Base-by-base conservation (phyloP, 805 yeast species). In the Lipomyces starkeyi region DNA sequence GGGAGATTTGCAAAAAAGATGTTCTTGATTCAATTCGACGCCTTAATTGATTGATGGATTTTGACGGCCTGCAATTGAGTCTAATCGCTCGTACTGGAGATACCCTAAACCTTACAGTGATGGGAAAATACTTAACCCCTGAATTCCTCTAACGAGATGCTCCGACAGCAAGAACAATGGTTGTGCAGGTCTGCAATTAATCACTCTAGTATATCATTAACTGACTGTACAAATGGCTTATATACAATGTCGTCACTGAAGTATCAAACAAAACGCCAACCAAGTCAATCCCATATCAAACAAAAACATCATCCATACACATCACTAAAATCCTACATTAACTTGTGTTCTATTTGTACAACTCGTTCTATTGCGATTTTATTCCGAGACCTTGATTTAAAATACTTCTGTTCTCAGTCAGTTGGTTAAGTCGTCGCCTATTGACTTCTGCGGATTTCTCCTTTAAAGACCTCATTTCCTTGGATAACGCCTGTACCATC, bases 391-490 rank as follows among this genome's bases (percentile, higher is more conserved):
- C 20, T 17, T 43, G 20, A n/a, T 17, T 43, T 43, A 17, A 43
- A 11, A 37, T 14, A 14, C 17, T 37, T 37, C 60, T 17, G 40
- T 17, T 54, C 27, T 37, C 59, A 13, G 59, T 61, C 40, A 59
- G 29, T 54, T 63, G 54, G 20, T 52, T 34, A 57, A 67, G 52
- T 55, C 70, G 17, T 25, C 64, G 35, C 27, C 67, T 29, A 32
- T 64, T 63, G 14, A 64, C 56, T 55, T 67, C 60, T 17, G 59
- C 53, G 2, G 69, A 59, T 49, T 54, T 62, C 20, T 27, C 56
- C 54, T 68, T 68, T 20, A 68, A 27, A 8, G 7, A 22, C 22
- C 40, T 17, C 69, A 68, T 65, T 14, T 68, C 69, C 17, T 32
- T 55, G 2, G 60, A 35, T 32, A 68, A 56, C 49, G 59, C 56